phyloP scores from a whole-genome alignment of 352 stramenopile genomes.

The Phytopythium aichiense region DNA sequence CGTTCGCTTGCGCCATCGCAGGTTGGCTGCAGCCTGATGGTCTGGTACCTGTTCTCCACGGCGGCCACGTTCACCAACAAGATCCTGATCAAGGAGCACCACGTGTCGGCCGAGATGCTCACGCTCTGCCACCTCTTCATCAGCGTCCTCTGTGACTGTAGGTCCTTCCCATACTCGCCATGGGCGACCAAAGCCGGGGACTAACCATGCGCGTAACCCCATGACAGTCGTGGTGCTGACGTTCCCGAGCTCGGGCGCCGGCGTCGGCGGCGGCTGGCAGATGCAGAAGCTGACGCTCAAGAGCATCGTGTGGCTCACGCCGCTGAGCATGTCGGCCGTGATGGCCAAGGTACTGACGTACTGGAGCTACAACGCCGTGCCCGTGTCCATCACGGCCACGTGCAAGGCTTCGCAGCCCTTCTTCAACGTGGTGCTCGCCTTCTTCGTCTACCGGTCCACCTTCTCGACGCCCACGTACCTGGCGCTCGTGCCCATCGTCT shows the following conservation, averaged over 20 bases:
- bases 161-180: constrained; percentile 4
- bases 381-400: constrained; percentile 80
- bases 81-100: constrained; percentile 83
- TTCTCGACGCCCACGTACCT: constrained; percentile 73
- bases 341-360: constrained; percentile 81
- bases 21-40: constrained; percentile 31
- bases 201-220: neutral
- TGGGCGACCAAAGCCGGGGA: neutral
- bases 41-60: constrained; percentile 85
- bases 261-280: constrained; percentile 36
- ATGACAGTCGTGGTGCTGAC: constrained; percentile 66
- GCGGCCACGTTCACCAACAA: constrained; percentile 84
- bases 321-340: constrained; percentile 79
- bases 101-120: constrained; percentile 81
- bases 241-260: constrained; percentile 43
- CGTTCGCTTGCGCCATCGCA: constrained; percentile 1
- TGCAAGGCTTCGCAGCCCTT: constrained; percentile 86
- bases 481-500: constrained; percentile 77
- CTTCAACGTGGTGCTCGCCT: constrained; percentile 85
- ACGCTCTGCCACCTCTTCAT: constrained; percentile 84
- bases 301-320: constrained; percentile 68
- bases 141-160: constrained; percentile 75
- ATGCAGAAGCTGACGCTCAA: constrained; percentile 60
- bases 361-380: constrained; percentile 86
- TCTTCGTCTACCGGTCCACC: constrained; percentile 62